Conservation (phyloP, 78 protist species). For the Tieghemostelium lacteum region DNA sequence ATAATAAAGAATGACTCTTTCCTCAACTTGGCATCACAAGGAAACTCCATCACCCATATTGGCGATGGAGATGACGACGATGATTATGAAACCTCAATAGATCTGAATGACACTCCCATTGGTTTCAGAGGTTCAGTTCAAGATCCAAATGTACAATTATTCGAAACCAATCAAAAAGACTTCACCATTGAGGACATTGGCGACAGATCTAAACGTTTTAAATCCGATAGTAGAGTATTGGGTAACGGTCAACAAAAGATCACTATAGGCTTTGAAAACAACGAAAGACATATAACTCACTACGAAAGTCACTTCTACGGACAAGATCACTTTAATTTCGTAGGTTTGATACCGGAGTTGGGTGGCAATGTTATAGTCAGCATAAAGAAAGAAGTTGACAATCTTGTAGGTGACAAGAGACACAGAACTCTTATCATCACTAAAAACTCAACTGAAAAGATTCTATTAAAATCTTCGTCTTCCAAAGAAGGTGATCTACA, state of each 20-base stretch:
- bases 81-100: neutral
- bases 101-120: constrained; percentile 1
- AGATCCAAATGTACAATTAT: constrained; percentile 22
- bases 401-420: neutral
- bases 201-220: constrained; percentile 29
- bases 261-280: constrained; percentile 37
- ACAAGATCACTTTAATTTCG: constrained; percentile 54
- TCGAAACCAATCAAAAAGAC: constrained; percentile 17
- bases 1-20: too few species aligned
- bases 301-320: constrained; percentile 5
- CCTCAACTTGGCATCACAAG: too few species aligned
- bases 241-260: too few species aligned
- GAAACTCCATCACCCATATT: too few species aligned
- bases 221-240: neutral
- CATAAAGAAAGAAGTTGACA: constrained; percentile 28
- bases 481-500: constrained; percentile 12
- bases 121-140: constrained; percentile 38
- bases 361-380: constrained; percentile 57
- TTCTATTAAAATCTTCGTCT: constrained; percentile 3
- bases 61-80: too few species aligned
- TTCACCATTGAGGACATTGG: constrained; percentile 37
- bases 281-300: constrained; percentile 55
- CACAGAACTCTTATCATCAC: constrained; percentile 55
- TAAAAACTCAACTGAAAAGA: constrained; percentile 21
- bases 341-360: constrained; percentile 1